Evolutionary conservation across 495 filamentous ascomycete species (phyloP).

Genomic region (Cercophora newfieldiana): DNA sequence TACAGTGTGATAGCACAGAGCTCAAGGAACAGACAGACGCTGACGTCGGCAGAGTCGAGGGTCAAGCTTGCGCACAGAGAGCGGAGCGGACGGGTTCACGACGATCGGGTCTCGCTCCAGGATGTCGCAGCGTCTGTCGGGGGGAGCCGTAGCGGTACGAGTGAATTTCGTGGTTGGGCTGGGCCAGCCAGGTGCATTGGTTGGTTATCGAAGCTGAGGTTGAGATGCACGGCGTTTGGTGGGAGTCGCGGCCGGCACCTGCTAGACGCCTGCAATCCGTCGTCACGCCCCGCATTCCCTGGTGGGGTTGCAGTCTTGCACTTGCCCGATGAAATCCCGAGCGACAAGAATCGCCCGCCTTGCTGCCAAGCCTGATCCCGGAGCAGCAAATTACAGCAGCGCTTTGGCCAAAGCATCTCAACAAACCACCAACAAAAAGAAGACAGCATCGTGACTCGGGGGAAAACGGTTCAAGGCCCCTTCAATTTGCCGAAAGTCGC

Average conservation of each 20-base stretch:
- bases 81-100: not conserved
- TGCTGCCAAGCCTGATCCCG: not conserved
- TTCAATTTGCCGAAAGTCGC: not conserved
- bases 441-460: too few relatives aligned
- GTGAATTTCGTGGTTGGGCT: constrained; percentile 1
- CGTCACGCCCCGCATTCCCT: not conserved
- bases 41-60: constrained; percentile 8
- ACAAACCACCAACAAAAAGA: not conserved
- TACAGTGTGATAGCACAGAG: not conserved
- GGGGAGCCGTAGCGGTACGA: not conserved
- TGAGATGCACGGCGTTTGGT: not conserved
- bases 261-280: not conserved
- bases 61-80: not conserved
- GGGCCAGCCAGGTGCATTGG: constrained; percentile 12
- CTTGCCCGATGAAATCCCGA: constrained; percentile 4
- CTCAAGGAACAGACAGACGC: not conserved
- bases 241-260: not conserved
- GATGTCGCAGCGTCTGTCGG: not conserved
- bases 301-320: constrained; percentile 2
- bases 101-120: not conserved
- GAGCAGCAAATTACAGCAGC: not conserved
- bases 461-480: too few relatives aligned
- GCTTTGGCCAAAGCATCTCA: not conserved
- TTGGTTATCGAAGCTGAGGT: constrained; percentile 7
- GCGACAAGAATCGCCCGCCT: not conserved